These are phyloP conservation scores for Colletotrichum sp. DNA, from an alignment of 2,329 filamentous ascomycete species.

Conservation along the genomic window DNA sequence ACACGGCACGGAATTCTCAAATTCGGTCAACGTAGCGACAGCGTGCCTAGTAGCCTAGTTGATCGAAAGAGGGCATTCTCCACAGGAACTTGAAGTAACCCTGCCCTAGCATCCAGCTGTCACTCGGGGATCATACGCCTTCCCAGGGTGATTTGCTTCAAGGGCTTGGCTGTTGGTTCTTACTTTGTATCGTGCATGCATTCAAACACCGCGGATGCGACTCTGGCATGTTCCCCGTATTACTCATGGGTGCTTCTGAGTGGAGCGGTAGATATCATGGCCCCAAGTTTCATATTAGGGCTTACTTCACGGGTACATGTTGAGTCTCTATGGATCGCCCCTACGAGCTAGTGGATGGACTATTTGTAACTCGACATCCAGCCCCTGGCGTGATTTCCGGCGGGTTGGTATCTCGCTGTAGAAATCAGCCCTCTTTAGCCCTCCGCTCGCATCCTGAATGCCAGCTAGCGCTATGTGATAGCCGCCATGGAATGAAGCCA, in stretches of 20 bases:
- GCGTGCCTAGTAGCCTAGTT: not conserved
- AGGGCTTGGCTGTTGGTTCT: not conserved
- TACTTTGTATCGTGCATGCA: not conserved
- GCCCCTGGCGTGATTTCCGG: not conserved
- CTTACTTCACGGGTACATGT: not conserved
- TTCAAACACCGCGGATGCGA: not conserved
- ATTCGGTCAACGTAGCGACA: not conserved
- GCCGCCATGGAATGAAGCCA: not conserved
- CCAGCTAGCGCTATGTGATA: not conserved
- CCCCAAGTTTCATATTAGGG: not conserved
- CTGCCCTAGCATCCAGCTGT: not conserved
- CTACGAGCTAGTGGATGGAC: not conserved
- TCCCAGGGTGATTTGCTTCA: not conserved
- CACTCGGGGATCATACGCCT: not conserved
- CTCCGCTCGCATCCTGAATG: not conserved
- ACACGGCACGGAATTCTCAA: not conserved
- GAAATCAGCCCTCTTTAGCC: not conserved
- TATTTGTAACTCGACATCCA: not conserved
- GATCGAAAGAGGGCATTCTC: not conserved
- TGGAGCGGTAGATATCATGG: not conserved
- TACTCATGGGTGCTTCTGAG: not conserved
- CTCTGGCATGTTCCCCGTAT: not conserved
- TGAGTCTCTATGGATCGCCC: not conserved
- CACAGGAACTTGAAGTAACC: not conserved
- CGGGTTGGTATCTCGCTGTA: not conserved